Conservation (phyloP, 2,329 filamentous ascomycete species). For the Cylindrodendrum hubeiense region DNA sequence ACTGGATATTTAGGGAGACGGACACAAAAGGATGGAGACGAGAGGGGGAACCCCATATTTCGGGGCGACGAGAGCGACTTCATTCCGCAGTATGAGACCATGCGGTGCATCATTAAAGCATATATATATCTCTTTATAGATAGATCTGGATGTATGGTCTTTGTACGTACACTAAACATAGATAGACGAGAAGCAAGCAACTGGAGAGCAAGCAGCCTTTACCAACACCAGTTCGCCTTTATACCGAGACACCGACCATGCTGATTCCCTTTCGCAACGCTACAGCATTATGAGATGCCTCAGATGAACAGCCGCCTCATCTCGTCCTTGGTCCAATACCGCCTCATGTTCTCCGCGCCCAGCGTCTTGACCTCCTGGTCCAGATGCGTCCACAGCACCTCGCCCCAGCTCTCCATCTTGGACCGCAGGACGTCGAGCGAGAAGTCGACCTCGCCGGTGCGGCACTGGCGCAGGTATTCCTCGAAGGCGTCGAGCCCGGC, state of each 20-base stretch:
- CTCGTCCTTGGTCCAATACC: constrained; percentile 83
- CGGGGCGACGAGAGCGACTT: constrained; percentile 1
- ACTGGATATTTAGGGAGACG: not conserved
- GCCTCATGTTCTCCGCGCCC: constrained; percentile 88
- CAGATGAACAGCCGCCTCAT: constrained; percentile 78
- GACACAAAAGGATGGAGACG: not conserved
- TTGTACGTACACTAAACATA: constrained; percentile 14
- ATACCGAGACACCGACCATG: not conserved
- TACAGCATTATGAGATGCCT: constrained; percentile 15
- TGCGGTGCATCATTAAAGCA: constrained; percentile 2
- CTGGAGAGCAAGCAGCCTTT: not conserved
- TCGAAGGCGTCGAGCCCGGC: constrained; percentile 76
- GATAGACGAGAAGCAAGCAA: constrained; percentile 20
- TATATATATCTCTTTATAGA: constrained; percentile 11
- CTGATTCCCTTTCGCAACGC: not conserved
- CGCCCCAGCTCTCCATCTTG: constrained; percentile 83
- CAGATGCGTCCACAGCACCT: constrained; percentile 84
- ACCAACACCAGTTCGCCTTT: not conserved
- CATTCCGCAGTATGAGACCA: constrained; percentile 18
- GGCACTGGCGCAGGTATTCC: constrained; percentile 74
- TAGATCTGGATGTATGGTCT: constrained; percentile 18
- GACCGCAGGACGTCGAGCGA: constrained; percentile 71
- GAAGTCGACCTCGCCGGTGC: constrained; percentile 71
- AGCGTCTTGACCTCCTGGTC: constrained; percentile 86
- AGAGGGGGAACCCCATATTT: not conserved